Percentiles rank a stretch among this genome's conserved stretches.
Evolutionary conservation across 495 filamentous ascomycete species (phyloP).

Genomic region (Cercophora newfieldiana): DNA sequence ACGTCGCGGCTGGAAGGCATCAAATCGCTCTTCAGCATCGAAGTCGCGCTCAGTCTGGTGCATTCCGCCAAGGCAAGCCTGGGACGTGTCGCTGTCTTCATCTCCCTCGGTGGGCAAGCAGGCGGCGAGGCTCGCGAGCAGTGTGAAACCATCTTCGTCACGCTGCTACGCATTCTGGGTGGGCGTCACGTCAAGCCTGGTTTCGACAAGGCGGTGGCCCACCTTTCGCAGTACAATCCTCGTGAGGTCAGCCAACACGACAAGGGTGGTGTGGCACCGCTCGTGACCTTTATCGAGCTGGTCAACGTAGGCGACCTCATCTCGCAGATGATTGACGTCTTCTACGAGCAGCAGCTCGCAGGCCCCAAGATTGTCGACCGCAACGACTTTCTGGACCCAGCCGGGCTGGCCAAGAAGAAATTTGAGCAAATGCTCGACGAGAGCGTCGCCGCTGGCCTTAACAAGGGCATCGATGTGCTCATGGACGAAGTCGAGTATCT

Average conservation of each 20-base stretch:
- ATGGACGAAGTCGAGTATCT: conserved; percentile 98
- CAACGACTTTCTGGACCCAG: conserved; percentile 91
- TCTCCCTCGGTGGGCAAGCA: conserved; percentile 71
- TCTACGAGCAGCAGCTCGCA: conserved; percentile 93
- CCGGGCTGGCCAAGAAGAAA: conserved; percentile 90
- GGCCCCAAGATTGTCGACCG: conserved; percentile 79
- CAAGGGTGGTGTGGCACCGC: conserved; percentile 73
- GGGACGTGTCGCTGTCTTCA: conserved; percentile 81
- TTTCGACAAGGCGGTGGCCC: conserved; percentile 87
- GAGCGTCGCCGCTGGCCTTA: conserved; percentile 90
- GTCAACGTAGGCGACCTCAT: conserved; percentile 99
- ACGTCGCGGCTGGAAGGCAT: conserved; percentile 91
- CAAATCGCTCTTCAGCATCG: conserved; percentile 90
- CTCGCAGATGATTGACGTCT: conserved; percentile 98
- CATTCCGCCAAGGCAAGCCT: conserved; percentile 88
- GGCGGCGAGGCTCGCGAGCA: conserved; percentile 85
- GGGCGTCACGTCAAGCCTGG: conserved; percentile 84
- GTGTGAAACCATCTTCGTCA: conserved; percentile 87
- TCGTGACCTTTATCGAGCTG: conserved; percentile 94
- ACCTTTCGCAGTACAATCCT: conserved; percentile 89
- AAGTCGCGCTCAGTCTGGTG: conserved; percentile 85
- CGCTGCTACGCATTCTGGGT: conserved; percentile 78
- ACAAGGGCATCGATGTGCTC: conserved; percentile 95
- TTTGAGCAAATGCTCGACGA: conserved; percentile 99
- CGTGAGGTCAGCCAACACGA: conserved; percentile 77